Conservation (phyloP, 257 asterid species). For the Jasminum sambac region DNA sequence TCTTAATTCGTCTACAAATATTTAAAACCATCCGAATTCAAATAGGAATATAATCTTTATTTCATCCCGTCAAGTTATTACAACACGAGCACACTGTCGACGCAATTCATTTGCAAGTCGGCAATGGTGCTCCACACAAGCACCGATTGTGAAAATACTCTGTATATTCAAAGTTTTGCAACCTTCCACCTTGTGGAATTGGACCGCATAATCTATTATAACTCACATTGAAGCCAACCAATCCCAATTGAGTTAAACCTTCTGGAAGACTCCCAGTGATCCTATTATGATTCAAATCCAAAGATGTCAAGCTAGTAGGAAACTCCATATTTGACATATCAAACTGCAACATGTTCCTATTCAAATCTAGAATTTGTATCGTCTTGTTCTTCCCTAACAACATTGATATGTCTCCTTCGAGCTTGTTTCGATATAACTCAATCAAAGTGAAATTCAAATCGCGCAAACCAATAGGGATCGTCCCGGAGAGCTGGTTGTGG, state of each 20-base stretch:
- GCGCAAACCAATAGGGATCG: slow-evolving; percentile 42
- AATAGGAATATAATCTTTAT: too few species aligned
- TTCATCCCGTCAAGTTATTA: too few species aligned
- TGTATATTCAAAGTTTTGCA: slow-evolving; percentile 34
- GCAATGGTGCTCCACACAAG: slow-evolving; percentile 43
- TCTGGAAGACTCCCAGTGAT: slow-evolving; percentile 50
- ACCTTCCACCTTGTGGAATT: slow-evolving; percentile 45
- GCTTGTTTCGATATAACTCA: slow-evolving; percentile 49
- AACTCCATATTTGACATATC: slow-evolving; percentile 55
- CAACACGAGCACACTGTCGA: too few species aligned
- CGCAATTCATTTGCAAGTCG: slow-evolving; percentile 30
- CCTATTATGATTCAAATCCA: slow-evolving; percentile 60
- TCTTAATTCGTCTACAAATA: too few species aligned
- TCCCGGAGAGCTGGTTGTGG: slow-evolving; percentile 61
- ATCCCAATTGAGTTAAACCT: slow-evolving; percentile 27
- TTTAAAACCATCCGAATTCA: background rate
- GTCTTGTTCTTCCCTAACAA: slow-evolving; percentile 47
- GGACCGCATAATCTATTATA: slow-evolving; percentile 48
- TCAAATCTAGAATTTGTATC: slow-evolving; percentile 30
- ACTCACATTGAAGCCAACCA: slow-evolving; percentile 48
- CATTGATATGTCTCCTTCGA: slow-evolving; percentile 54
- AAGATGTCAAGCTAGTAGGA: slow-evolving; percentile 27
- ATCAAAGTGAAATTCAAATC: slow-evolving; percentile 33
- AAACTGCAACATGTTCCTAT: slow-evolving; percentile 55
- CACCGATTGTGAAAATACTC: slow-evolving; percentile 46